These are phyloP conservation scores for Diplodia seriata DNA, from an alignment of 2,329 filamentous ascomycete genomes.

Conservation along the genomic window DNA sequence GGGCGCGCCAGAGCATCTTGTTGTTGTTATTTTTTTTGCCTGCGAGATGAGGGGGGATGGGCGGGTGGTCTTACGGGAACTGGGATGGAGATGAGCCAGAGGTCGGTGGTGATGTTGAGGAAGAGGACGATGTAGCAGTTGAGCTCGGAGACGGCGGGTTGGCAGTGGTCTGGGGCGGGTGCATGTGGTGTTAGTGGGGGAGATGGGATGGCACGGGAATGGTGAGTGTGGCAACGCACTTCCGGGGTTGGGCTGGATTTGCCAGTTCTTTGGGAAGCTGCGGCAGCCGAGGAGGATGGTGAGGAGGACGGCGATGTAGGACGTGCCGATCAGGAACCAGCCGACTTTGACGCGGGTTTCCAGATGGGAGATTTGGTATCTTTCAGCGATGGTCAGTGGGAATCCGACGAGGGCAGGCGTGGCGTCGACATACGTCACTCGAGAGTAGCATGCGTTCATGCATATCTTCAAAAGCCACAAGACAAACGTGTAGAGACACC, in stretches of 20 bases:
- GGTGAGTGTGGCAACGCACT: slow-evolving; percentile 48
- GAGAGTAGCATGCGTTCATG: slow-evolving; percentile 63
- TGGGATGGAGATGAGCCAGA: slow-evolving; percentile 67
- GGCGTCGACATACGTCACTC: slow-evolving; percentile 54
- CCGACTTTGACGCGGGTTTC: slow-evolving; percentile 58
- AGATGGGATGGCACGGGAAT: neutral
- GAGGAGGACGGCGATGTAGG: slow-evolving; percentile 59
- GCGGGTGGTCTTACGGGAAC: slow-evolving; percentile 51
- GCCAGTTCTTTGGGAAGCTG: slow-evolving; percentile 63
- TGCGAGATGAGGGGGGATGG: slow-evolving; percentile 19
- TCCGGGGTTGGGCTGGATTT: slow-evolving; percentile 65
- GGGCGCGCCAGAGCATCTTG: slow-evolving; percentile 59
- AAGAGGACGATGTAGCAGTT: slow-evolving; percentile 41
- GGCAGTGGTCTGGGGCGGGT: slow-evolving; percentile 34
- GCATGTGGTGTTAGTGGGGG: neutral
- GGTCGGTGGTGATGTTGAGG: slow-evolving; percentile 63
- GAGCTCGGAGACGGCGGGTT: slow-evolving; percentile 33
- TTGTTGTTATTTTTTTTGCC: slow-evolving; percentile 35
- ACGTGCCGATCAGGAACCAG: slow-evolving; percentile 57
- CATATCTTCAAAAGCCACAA: slow-evolving; percentile 63
- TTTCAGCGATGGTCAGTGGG: neutral
- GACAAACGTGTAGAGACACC: slow-evolving; percentile 61
- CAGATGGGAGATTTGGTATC: slow-evolving; percentile 36
- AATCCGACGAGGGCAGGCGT: too few species aligned
- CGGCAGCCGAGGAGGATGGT: slow-evolving; percentile 60